These are phyloP conservation scores for Crepidotus variabilis DNA, from an alignment of 768 basidiomycete species.

Conservation along the genomic window DNA sequence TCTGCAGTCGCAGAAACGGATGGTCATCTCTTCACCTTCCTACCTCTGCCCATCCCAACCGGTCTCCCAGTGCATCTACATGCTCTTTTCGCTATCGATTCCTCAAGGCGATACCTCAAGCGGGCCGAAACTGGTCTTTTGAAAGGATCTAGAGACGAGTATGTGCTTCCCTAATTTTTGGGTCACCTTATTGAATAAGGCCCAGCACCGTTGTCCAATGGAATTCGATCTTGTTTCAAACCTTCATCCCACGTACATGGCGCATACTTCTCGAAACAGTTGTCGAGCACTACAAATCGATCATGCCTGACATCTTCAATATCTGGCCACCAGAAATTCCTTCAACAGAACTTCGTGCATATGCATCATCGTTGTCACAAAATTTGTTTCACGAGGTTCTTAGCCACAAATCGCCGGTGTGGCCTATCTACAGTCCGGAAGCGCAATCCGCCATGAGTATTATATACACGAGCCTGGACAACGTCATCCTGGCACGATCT, in stretches of 20 bases:
- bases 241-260: conserved; percentile 45
- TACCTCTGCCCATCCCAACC: conserved; percentile 44
- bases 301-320: conserved; percentile 26
- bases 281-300: conserved; percentile 7
- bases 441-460: background rate
- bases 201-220: conserved; percentile 41
- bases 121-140: conserved; percentile 34
- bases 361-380: conserved; percentile 31
- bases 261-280: conserved; percentile 28
- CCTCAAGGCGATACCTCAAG: conserved; percentile 41
- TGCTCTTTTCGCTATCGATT: conserved; percentile 42
- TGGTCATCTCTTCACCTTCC: conserved; percentile 47
- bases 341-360: conserved; percentile 35
- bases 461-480: conserved; percentile 11
- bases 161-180: conserved; percentile 10
- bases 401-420: conserved; percentile 23
- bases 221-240: conserved; percentile 43
- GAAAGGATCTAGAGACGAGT: conserved; percentile 38
- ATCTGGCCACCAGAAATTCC: conserved; percentile 35
- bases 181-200: background rate
- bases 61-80: conserved; percentile 44
- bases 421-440: conserved; percentile 27
- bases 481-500: conserved; percentile 23
- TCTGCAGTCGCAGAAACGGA: background rate
- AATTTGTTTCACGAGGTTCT: conserved; percentile 26